Evolutionary conservation across 164 flowering plant genomes (phyloP), one percentile per base, ranked within the genome.

Genomic region (Echeveria elegans): DNA sequence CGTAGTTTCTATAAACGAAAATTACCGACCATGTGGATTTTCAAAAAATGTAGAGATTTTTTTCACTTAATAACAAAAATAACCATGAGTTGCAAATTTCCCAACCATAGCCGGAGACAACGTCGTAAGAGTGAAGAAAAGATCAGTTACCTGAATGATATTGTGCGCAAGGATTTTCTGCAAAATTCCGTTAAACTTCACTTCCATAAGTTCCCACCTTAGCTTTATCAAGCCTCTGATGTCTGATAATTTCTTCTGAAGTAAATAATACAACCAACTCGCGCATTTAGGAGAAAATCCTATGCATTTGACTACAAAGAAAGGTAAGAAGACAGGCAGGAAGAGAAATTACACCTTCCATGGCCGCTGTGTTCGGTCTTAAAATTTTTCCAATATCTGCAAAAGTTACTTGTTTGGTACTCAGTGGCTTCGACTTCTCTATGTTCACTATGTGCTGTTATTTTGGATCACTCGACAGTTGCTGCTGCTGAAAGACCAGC

Each of bases 181-280:
- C 71, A 21, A 77, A 72, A 83, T 86, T 74, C 87, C 86, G 0
- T 66, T 75, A 76, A 91, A 94, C 73, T 77, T 76, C 69, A 94
- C 96, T 72, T 94, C 97, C 64, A 90, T 72, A 12, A 97, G 80
- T 68, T 94, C 98, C 98, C 98, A 94, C 71, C 82, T 77, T 71
- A 88, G n/a, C 70, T 68, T 80, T 28, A 80, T 86, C 52, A 94
- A 78, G 53, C 79, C 80, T n/a, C n/a, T n/a, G n/a, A n/a, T n/a
- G n/a, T 75, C 79, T 81, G 64, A 94, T 77, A 91, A 94, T 90
- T 73, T 76, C 80, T 76, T 92, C 98, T 86, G 40, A n/a, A n/a
- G n/a, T n/a, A 75, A 80, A 24, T 8, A 50, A 56, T n/a, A 64
- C 24, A 30, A 38, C 38, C 23, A n/a, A 43, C 5, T 2, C 26